phyloP scores from a whole-genome alignment of 352 stramenopile genomes.

The Pythium phragmitis region DNA sequence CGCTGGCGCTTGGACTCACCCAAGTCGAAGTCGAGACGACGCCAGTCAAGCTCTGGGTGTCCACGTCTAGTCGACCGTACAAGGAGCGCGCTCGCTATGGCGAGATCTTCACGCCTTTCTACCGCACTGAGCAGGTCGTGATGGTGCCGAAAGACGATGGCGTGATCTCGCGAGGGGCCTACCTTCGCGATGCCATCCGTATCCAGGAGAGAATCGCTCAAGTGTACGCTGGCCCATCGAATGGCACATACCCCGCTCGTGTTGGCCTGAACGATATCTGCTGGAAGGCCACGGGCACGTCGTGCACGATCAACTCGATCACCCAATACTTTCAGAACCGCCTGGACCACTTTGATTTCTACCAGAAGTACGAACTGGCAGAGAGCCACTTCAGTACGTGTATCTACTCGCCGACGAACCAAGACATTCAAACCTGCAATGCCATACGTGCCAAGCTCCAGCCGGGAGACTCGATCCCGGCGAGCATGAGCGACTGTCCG shows the following conservation, averaged over 20 bases:
- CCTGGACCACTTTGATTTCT: constrained; percentile 57
- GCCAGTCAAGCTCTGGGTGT: constrained; percentile 57
- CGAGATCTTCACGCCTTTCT: constrained; percentile 58
- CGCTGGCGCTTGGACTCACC: constrained; percentile 28
- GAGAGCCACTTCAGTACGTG: constrained; percentile 46
- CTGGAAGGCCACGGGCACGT: constrained; percentile 48
- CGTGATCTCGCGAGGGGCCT: constrained; percentile 33
- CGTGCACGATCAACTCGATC: constrained; percentile 57
- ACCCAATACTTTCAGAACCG: constrained; percentile 71
- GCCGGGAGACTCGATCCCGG: constrained; percentile 35
- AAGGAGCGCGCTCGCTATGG: constrained; percentile 43
- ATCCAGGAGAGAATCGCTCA: constrained; percentile 39
- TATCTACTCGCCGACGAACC: constrained; percentile 39
- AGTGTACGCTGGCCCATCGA: constrained; percentile 8
- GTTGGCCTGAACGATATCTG: constrained; percentile 47
- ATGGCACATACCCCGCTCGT: constrained; percentile 24
- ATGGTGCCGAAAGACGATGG: constrained; percentile 54
- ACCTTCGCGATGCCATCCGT: constrained; percentile 47
- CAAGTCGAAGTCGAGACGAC: constrained; percentile 45
- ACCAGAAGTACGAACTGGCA: constrained; percentile 42
- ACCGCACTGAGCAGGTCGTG: constrained; percentile 52
- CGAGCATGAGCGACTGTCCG: constrained; percentile 61
- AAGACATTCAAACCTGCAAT: constrained; percentile 46
- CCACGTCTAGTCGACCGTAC: constrained; percentile 41
- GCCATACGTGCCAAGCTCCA: constrained; percentile 35